phyloP scores from a whole-genome alignment of 495 filamentous ascomycete species.

The Monascus purpureus region DNA sequence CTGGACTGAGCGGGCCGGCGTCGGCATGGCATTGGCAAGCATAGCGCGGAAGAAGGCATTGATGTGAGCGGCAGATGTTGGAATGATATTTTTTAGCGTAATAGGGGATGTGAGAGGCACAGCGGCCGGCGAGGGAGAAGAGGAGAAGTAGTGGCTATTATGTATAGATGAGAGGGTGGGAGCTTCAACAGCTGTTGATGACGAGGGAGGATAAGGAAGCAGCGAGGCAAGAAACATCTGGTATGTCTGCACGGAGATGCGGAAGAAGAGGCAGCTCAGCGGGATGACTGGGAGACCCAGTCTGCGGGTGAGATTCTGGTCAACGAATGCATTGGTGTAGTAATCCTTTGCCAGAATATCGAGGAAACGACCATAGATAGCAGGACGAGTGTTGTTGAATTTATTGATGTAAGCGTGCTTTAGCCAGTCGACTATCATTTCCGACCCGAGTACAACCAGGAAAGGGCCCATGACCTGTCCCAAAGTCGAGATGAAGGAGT shows the following conservation, averaged over 20 bases:
- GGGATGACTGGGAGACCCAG: constrained; percentile 88
- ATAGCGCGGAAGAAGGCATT: constrained; percentile 22
- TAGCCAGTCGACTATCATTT: constrained; percentile 95
- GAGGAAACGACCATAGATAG: constrained; percentile 74
- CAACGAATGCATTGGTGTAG: constrained; percentile 87
- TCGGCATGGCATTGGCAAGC: constrained; percentile 30
- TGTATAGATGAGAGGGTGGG: constrained; percentile 48
- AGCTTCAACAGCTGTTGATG: constrained; percentile 53
- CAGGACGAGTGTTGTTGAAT: constrained; percentile 91
- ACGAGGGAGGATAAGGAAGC: constrained; percentile 51
- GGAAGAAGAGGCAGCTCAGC: constrained; percentile 86
- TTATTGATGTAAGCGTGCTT: constrained; percentile 97
- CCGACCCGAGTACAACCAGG: constrained; percentile 79
- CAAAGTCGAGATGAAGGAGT: constrained; percentile 48
- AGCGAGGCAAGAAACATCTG: constrained; percentile 92
- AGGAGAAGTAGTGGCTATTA: constrained; percentile 31
- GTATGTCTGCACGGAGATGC: constrained; percentile 89
- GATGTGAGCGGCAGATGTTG: constrained; percentile 20
- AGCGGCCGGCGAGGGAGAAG: constrained; percentile 12
- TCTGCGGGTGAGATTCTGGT: constrained; percentile 77
- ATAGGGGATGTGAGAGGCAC: constrained; percentile 19
- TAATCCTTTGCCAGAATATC: constrained; percentile 95
- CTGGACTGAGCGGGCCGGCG: constrained; percentile 27
- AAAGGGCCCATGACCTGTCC: constrained; percentile 87
- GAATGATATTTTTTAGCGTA: constrained; percentile 23